Evolutionary conservation across 75 land plant species (phyloP).

Genomic region (Adiantum capillusveneris): DNA sequence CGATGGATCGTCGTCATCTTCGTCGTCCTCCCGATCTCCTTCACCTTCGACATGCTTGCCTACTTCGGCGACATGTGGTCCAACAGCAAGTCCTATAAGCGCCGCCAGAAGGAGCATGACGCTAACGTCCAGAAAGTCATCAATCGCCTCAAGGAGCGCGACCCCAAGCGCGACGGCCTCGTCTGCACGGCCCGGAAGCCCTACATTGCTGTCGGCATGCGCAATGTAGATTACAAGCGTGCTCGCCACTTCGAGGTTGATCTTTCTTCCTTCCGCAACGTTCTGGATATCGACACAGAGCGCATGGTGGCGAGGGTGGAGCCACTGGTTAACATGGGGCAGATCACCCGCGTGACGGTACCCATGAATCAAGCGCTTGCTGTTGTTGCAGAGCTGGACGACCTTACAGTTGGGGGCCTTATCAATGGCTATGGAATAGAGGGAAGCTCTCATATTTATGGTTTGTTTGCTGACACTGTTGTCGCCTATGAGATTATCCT

Average conservation of each 20-base stretch:
- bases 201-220: conserved; percentile 93
- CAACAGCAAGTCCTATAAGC: conserved; percentile 63
- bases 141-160: conserved; percentile 69
- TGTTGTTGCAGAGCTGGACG: conserved; percentile 92
- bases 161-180: conserved; percentile 79
- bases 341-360: conserved; percentile 66
- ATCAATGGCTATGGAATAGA: conserved; percentile 96
- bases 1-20: too few relatives aligned
- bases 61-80: conserved; percentile 76
- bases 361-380: conserved; percentile 92
- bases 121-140: conserved; percentile 77
- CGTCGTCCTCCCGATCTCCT: conserved; percentile 86
- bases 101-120: conserved; percentile 91
- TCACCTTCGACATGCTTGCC: conserved; percentile 42
- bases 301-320: conserved; percentile 79
- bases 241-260: conserved; percentile 98
- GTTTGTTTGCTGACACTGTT: conserved; percentile 85
- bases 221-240: conserved; percentile 95
- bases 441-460: conserved; percentile 91
- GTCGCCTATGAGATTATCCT: conserved; percentile 83
- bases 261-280: conserved; percentile 69
- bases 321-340: conserved; percentile 93
- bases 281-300: conserved; percentile 71
- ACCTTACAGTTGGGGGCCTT: conserved; percentile 85
- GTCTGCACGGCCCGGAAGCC: conserved; percentile 98